phyloP scores from a whole-genome alignment of 2,329 filamentous ascomycete species.

The Didymella keratinophila region DNA sequence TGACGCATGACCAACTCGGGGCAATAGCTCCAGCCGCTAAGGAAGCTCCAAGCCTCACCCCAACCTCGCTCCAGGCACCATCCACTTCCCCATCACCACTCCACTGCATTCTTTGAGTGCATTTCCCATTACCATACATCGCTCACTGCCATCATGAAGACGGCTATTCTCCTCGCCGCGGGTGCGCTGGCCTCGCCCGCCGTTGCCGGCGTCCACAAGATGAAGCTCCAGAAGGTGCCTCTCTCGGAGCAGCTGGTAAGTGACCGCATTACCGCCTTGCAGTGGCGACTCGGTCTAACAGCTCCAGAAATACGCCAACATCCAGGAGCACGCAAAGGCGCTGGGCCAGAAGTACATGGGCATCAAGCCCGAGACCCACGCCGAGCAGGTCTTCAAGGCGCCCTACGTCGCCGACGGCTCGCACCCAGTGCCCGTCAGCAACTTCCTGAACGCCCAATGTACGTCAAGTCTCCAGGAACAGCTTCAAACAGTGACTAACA shows the following conservation, averaged over 20 bases:
- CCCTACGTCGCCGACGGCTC: slow-evolving; percentile 69
- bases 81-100: slow-evolving; percentile 17
- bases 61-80: slow-evolving; percentile 22
- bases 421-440: slow-evolving; percentile 88
- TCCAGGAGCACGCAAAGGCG: slow-evolving; percentile 80
- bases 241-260: slow-evolving; percentile 90
- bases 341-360: slow-evolving; percentile 98
- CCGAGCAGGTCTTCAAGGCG: slow-evolving; percentile 81
- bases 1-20: slow-evolving; percentile 6
- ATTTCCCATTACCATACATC: slow-evolving; percentile 19
- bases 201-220: slow-evolving; percentile 88
- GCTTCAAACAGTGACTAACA: slow-evolving; percentile 28
- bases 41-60: slow-evolving; percentile 19
- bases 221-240: slow-evolving; percentile 97
- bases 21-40: slow-evolving; percentile 21
- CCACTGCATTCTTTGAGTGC: slow-evolving; percentile 25
- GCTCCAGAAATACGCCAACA: slow-evolving; percentile 73
- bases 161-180: slow-evolving; percentile 77
- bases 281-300: slow-evolving; percentile 32
- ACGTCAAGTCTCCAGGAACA: slow-evolving; percentile 52
- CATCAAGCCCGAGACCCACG: slow-evolving; percentile 72
- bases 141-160: slow-evolving; percentile 73
- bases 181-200: slow-evolving; percentile 82
- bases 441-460: slow-evolving; percentile 99
- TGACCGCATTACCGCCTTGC: slow-evolving; percentile 34